These are phyloP conservation scores for Lycium ferocissimum DNA, from an alignment of 257 asterid species.

Conservation along the genomic window DNA sequence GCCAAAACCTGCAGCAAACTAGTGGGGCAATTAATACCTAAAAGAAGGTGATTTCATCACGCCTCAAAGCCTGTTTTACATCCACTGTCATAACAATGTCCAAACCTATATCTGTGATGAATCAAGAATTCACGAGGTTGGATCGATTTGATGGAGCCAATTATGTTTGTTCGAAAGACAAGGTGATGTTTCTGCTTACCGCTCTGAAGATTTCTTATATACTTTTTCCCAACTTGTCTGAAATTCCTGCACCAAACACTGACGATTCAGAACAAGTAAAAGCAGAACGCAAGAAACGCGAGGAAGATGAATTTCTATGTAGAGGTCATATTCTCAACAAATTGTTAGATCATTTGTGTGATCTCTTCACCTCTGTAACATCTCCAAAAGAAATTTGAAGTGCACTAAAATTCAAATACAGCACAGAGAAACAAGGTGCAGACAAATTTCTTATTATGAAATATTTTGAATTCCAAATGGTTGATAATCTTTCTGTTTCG, in stretches of 20 bases:
- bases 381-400: slow-evolving; percentile 5
- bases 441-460: not conserved
- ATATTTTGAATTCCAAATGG: not conserved
- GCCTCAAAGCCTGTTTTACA: too few relatives aligned
- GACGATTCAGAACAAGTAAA: not conserved
- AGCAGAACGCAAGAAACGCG: not conserved
- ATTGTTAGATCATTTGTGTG: not conserved
- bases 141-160: not conserved
- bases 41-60: too few relatives aligned
- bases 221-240: not conserved
- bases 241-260: not conserved
- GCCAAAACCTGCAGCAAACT: too few relatives aligned
- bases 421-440: not conserved
- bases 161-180: not conserved
- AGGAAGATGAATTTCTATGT: not conserved
- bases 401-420: not conserved
- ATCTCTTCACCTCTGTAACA: not conserved
- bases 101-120: not conserved
- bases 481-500: too few relatives aligned
- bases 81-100: not conserved
- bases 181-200: not conserved
- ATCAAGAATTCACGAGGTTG: not conserved
- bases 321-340: slow-evolving; percentile 19
- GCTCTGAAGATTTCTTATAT: not conserved
- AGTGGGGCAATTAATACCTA: too few relatives aligned